phyloP scores from a whole-genome alignment of 768 basidiomycete genomes.

The Agaricus blazei region DNA sequence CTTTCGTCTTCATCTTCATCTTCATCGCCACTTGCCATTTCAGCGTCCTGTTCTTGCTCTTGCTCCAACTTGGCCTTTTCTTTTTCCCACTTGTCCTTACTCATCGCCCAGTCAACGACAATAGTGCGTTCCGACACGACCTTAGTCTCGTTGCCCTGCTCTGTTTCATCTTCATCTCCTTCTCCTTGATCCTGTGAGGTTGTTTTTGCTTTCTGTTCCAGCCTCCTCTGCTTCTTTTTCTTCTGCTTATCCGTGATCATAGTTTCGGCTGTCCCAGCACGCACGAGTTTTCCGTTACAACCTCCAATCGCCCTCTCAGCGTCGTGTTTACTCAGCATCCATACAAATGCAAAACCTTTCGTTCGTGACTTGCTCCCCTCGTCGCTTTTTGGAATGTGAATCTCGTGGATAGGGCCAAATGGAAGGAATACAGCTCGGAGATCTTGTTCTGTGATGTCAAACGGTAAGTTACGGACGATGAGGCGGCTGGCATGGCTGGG shows the following conservation, averaged over 20 bases:
- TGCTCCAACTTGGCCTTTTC: conserved; percentile 56
- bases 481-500: conserved; percentile 75
- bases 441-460: conserved; percentile 78
- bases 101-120: conserved; percentile 95
- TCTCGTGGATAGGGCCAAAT: conserved; percentile 80
- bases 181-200: conserved; percentile 30
- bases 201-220: conserved; percentile 44
- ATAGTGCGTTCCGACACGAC: conserved; percentile 56
- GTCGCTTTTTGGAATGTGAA: conserved; percentile 61
- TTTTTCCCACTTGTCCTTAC: conserved; percentile 89
- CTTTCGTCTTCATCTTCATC: conserved; percentile 17
- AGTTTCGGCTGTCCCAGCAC: conserved; percentile 54
- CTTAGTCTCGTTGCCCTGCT: conserved; percentile 29
- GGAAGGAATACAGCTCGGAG: conserved; percentile 83
- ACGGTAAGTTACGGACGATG: conserved; percentile 89
- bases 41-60: conserved; percentile 28
- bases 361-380: conserved; percentile 31
- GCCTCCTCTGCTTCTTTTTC: conserved; percentile 53
- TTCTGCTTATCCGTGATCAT: conserved; percentile 63
- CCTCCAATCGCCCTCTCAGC: conserved; percentile 78
- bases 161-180: conserved; percentile 16
- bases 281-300: conserved; percentile 71
- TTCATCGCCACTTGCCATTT: conserved; percentile 29
- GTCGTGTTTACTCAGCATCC: conserved; percentile 84
- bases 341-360: conserved; percentile 92